phyloP scores from a whole-genome alignment of 2,329 filamentous ascomycete genomes.

The Ceratocystis huliohia region DNA sequence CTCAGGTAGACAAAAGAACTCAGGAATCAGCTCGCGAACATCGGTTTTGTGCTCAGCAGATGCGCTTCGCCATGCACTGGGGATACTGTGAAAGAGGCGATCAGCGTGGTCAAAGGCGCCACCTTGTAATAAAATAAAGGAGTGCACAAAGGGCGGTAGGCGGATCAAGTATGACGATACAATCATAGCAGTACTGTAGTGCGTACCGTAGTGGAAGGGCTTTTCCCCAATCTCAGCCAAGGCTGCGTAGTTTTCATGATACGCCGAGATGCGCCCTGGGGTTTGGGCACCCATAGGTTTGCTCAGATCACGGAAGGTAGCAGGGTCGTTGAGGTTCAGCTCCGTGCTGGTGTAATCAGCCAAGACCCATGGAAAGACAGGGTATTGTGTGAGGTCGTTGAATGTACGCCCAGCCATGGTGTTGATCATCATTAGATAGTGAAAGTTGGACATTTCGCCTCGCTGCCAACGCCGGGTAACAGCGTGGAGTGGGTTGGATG shows the following conservation, averaged over 20 bases:
- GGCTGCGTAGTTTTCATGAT: conserved; percentile 70
- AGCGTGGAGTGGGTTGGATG: conserved; percentile 50
- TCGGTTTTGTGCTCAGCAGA: conserved; percentile 85
- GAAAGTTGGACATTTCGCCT: conserved; percentile 95
- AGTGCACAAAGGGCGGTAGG: conserved; percentile 89
- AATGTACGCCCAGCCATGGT: conserved; percentile 95
- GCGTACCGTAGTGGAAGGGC: conserved; percentile 94
- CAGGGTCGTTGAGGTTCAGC: conserved; percentile 71
- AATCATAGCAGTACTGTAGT: conserved; percentile 98
- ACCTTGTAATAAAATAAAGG: conserved; percentile 87
- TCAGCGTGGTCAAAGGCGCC: conserved; percentile 94
- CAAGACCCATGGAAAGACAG: conserved; percentile 93
- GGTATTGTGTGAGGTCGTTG: conserved; percentile 96
- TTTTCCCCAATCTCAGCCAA: conserved; percentile 86
- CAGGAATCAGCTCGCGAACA: conserved; percentile 85
- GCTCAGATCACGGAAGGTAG: conserved; percentile 76
- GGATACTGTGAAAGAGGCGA: conserved; percentile 84
- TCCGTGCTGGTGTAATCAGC: conserved; percentile 94
- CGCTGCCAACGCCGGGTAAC: conserved; percentile 81
- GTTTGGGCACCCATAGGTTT: conserved; percentile 96
- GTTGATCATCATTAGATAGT: conserved; percentile 97
- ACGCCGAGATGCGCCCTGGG: conserved; percentile 59
- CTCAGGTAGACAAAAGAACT: conserved; percentile 94
- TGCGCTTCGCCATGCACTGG: conserved; percentile 80
- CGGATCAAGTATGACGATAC: conserved; percentile 93